These are phyloP conservation scores for Juncus inflexus DNA, from an alignment of 176 grass and related monocot genomes.

Conservation along the genomic window DNA sequence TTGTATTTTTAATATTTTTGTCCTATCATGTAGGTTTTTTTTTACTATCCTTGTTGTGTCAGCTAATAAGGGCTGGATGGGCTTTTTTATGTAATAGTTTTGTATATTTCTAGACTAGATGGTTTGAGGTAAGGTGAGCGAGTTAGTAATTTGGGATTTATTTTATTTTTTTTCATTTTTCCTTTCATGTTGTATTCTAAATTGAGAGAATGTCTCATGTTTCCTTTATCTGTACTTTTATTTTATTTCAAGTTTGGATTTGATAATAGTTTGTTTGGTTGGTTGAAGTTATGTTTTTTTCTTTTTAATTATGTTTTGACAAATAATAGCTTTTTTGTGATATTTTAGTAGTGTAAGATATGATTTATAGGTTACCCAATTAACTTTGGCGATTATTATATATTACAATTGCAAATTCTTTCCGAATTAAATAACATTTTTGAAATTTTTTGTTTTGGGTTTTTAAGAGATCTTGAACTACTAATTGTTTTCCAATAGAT, in stretches of 20 bases:
- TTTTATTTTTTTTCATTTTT: constrained; percentile 5
- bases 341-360: not conserved
- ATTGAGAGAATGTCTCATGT: constrained; percentile 8
- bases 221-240: not conserved
- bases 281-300: too few relatives aligned
- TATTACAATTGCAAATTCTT: not conserved
- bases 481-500: too few relatives aligned
- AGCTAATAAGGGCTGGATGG: constrained; percentile 18
- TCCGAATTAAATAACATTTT: not conserved
- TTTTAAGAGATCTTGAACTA: too few relatives aligned
- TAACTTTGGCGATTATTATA: constrained; percentile 15
- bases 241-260: too few relatives aligned
- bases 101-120: constrained; percentile 32
- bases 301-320: too few relatives aligned
- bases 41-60: constrained; percentile 14
- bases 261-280: too few relatives aligned
- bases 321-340: too few relatives aligned
- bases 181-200: constrained; percentile 19
- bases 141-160: constrained; percentile 24
- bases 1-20: constrained; percentile 29
- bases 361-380: not conserved
- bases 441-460: too few relatives aligned
- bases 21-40: not conserved
- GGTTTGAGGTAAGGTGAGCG: constrained; percentile 13
- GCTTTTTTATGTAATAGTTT: not conserved